These are phyloP conservation scores for Neurospora sp. DNA, from an alignment of 495 filamentous ascomycete species.

Conservation along the genomic window DNA sequence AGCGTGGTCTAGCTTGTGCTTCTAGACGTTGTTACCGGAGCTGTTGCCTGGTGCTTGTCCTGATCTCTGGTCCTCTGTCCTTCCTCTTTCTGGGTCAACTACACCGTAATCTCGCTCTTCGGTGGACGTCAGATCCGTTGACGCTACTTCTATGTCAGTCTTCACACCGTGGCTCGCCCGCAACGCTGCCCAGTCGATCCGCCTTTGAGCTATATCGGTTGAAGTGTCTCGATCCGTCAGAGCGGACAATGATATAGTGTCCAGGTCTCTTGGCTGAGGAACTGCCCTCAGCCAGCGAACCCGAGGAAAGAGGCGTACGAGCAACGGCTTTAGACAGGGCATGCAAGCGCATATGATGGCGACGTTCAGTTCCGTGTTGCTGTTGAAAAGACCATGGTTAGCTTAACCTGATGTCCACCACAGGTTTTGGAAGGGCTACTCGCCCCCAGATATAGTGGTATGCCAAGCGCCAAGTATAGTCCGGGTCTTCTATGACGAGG, in stretches of 20 bases:
- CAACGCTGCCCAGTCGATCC: background rate
- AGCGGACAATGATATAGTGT: constrained; percentile 3
- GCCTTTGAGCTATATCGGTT: background rate
- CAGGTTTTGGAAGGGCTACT: background rate
- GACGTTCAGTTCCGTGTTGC: constrained; percentile 13
- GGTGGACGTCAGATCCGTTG: background rate
- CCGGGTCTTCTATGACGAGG: background rate
- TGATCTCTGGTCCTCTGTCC: background rate
- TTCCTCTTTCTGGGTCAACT: background rate
- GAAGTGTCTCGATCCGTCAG: background rate
- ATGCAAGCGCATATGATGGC: constrained; percentile 16
- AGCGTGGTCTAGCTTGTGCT: background rate
- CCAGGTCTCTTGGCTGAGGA: background rate
- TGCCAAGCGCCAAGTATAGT: constrained; percentile 7
- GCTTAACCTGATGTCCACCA: background rate
- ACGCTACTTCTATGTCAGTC: background rate
- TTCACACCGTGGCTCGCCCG: background rate
- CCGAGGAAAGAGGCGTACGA: constrained; percentile 5
- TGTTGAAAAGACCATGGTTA: background rate
- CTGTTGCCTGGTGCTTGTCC: background rate
- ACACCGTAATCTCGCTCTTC: background rate
- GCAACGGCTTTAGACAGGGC: constrained; percentile 12
- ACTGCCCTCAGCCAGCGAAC: background rate
- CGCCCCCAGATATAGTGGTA: constrained; percentile 15
- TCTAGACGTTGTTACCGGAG: background rate